Evolutionary conservation across 768 basidiomycete species (phyloP).

Genomic region (Suillus occidentalis): DNA sequence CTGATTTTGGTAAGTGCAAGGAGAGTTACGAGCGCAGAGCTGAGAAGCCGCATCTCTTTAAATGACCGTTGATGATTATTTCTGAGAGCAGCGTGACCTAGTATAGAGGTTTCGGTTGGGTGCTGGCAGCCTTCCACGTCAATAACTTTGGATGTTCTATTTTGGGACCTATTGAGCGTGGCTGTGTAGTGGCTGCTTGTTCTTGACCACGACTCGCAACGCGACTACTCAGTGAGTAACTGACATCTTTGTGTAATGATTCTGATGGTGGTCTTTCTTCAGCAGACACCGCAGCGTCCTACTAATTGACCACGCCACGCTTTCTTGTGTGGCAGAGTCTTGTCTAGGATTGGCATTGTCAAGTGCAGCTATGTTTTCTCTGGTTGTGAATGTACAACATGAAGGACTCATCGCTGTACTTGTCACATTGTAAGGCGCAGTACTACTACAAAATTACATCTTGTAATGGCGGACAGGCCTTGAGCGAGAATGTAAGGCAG

Average conservation of each 20-base stretch:
- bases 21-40: slow-evolving; percentile 26
- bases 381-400: neutral
- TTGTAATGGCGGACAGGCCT: slow-evolving; percentile 50
- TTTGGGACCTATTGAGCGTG: slow-evolving; percentile 19
- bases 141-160: slow-evolving; percentile 7
- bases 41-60: slow-evolving; percentile 28
- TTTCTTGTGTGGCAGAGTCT: neutral
- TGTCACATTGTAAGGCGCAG: neutral
- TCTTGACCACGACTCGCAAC: neutral
- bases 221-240: neutral
- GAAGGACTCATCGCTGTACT: neutral
- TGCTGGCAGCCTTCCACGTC: slow-evolving; percentile 25
- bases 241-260: neutral
- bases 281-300: neutral
- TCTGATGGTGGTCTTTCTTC: neutral
- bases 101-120: neutral
- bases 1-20: slow-evolving; percentile 27
- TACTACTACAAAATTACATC: slow-evolving; percentile 38
- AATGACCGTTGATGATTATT: neutral
- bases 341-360: neutral
- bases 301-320: neutral
- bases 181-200: slow-evolving; percentile 8
- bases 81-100: neutral
- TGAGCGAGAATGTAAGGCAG: slow-evolving; percentile 9
- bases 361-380: neutral